Percentiles rank a stretch among this genome's conserved stretches.
These are phyloP conservation scores for Calonectria pteridis DNA, from an alignment of 2,329 filamentous ascomycete genomes.

Conservation along the genomic window DNA sequence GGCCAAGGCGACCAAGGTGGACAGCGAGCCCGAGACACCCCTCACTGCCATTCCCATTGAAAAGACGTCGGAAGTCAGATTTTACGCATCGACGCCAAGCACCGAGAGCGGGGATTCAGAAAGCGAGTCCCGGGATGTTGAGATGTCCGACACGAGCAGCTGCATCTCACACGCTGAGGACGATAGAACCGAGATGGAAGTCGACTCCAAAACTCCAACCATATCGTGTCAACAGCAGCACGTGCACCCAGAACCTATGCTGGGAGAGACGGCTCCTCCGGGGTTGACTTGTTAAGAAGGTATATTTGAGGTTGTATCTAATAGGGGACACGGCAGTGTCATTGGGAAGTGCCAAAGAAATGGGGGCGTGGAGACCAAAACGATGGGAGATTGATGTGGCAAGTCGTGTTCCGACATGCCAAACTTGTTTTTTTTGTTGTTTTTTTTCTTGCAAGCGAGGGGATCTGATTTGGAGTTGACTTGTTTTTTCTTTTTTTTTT, in stretches of 20 bases:
- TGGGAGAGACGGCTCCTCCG: slow-evolving; percentile 31
- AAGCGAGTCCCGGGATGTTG: slow-evolving; percentile 54
- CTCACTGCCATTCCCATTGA: slow-evolving; percentile 38
- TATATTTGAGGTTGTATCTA: not conserved
- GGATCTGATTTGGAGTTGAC: not conserved
- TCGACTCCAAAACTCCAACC: slow-evolving; percentile 57
- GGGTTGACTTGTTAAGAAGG: slow-evolving; percentile 50
- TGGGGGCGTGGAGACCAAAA: not conserved
- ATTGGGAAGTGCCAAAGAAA: not conserved
- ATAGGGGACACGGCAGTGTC: not conserved
- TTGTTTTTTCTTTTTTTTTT: no score
- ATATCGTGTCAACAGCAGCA: slow-evolving; percentile 32
- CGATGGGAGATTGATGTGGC: not conserved
- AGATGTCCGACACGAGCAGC: slow-evolving; percentile 64
- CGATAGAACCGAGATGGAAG: slow-evolving; percentile 48
- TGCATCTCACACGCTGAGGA: slow-evolving; percentile 49
- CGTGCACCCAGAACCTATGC: not conserved
- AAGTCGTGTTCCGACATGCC: not conserved
- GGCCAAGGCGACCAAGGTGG: slow-evolving; percentile 45
- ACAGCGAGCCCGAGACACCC: slow-evolving; percentile 37
- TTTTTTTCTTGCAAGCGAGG: not conserved
- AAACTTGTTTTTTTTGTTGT: not conserved
- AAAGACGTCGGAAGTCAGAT: slow-evolving; percentile 30
- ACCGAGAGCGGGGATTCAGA: slow-evolving; percentile 53
- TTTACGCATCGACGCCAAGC: slow-evolving; percentile 54